These are phyloP conservation scores for Calonectria ilicicola DNA, from an alignment of 2,329 filamentous ascomycete genomes.

Conservation along the genomic window DNA sequence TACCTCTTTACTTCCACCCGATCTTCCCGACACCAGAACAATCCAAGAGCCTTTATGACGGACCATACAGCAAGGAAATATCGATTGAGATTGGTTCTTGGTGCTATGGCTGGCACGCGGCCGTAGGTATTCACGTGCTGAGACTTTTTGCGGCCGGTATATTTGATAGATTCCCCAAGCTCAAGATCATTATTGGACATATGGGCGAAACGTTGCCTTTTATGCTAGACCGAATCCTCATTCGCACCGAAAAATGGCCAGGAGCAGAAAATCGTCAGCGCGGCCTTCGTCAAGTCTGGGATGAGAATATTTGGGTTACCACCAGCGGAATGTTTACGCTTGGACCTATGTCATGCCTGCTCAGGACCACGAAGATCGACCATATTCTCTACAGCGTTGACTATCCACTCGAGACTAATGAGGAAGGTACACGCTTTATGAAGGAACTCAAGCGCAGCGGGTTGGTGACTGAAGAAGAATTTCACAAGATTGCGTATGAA, in stretches of 20 bases:
- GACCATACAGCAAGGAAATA: constrained; percentile 41
- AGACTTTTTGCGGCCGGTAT: constrained; percentile 49
- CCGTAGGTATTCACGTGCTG: constrained; percentile 57
- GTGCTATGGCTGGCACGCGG: constrained; percentile 63
- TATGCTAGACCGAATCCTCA: constrained; percentile 60
- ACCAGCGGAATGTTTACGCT: constrained; percentile 66
- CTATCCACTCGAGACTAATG: constrained; percentile 65
- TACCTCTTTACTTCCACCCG: constrained; percentile 65
- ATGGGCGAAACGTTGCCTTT: constrained; percentile 64
- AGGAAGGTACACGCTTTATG: constrained; percentile 59
- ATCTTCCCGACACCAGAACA: constrained; percentile 48
- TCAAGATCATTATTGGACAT: constrained; percentile 55
- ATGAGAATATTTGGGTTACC: constrained; percentile 68
- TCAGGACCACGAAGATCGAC: constrained; percentile 59
- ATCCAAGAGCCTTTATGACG: constrained; percentile 39
- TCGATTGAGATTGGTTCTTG: constrained; percentile 51
- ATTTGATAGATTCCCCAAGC: constrained; percentile 50
- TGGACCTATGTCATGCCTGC: constrained; percentile 57
- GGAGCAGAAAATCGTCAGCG: constrained; percentile 43
- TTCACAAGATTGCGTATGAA: constrained; percentile 60
- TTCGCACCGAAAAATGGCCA: constrained; percentile 40
- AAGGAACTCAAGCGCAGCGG: constrained; percentile 61
- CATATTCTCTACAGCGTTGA: constrained; percentile 68
- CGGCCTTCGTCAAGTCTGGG: constrained; percentile 62
- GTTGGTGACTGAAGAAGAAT: constrained; percentile 60